Base-by-base conservation (phyloP, 1,139 yeast genomes). In the Hemisphaericaspora xylanilytica region DNA sequence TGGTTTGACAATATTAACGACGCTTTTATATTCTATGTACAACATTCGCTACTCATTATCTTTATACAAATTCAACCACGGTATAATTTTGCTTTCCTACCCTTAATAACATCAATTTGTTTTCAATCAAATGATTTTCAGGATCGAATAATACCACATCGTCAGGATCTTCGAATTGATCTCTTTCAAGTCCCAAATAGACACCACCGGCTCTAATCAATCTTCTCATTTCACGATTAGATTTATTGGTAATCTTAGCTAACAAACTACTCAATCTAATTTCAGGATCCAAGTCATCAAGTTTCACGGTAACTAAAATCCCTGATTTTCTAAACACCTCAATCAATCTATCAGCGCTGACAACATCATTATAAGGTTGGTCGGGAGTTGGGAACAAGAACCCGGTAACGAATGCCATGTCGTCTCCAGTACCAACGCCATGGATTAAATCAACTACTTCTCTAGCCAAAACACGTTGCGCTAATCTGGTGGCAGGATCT, bases 381-480 rank as follows among this genome's bases (percentile, higher is more conserved):
- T 71, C 76, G 5, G 77, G 77, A 1, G 76, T 66, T 3, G 87
- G 86, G 58, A 82, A 86, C 36, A 87, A 58, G 43, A 85, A 74
- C 5, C 81, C 70, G 3, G 92, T 80, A 17, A 84, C 73, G 32
- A 72, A 67, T 8, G 80, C 78, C 53, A 88, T 83, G 39, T 78
- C 73, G 24, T 74, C 72, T 3, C 95, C 95, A 5, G 75, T 70
- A 0, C 92, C 94, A 9, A 70, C 70, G 0, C 97, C 98, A 59
- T 89, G 97, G 27, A 92, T 73, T 53, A 92, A 69, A 51, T 87
- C 95, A 4, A 92, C 85, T 33, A 90, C 85, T 56, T 92, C 97
- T 33, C 78, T 65, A 0, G 97, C 97, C 34, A 92, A 70, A 0
- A 81, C 60, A 34, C 80, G 67, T 61, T 92, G 97, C 0, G 92